A percentile compares a stretch with the other conserved stretches of the same genome.
phyloP scores from a whole-genome alignment of 768 basidiomycete genomes.

The Sistotremastrum niveocremeum region DNA sequence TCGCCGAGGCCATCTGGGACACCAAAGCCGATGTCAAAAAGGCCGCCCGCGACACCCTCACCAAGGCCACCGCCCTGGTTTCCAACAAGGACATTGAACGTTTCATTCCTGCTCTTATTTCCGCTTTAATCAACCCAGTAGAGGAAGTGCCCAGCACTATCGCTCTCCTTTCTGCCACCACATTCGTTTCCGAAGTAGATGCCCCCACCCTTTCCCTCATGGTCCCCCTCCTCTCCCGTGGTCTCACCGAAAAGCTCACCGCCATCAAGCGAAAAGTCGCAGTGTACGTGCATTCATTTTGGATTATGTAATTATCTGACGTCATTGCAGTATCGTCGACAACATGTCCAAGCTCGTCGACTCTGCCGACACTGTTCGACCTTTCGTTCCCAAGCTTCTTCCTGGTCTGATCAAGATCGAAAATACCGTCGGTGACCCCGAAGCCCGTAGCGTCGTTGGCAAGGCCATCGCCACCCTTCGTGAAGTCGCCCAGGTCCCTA shows the following conservation, averaged over 20 bases:
- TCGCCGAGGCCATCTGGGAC: constrained; percentile 95
- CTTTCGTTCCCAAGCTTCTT: constrained; percentile 91
- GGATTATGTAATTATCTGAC: constrained; percentile 2
- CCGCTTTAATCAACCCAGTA: constrained; percentile 95
- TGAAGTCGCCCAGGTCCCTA: constrained; percentile 84
- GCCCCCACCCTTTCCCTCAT: constrained; percentile 94
- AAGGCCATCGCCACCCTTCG: constrained; percentile 93
- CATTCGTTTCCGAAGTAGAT: constrained; percentile 99
- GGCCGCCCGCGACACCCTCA: constrained; percentile 87
- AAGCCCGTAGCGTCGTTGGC: constrained; percentile 85
- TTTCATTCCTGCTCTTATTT: constrained; percentile 96
- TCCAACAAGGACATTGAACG: constrained; percentile 98
- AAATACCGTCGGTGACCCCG: constrained; percentile 90
- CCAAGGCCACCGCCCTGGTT: constrained; percentile 85
- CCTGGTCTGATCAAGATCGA: constrained; percentile 95
- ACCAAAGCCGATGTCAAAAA: constrained; percentile 99
- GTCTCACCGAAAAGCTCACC: constrained; percentile 87
- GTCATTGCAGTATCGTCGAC: constrained; percentile 62
- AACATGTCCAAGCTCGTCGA: constrained; percentile 99
- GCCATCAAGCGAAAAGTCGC: constrained; percentile 96
- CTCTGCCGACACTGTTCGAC: constrained; percentile 86
- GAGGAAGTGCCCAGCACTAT: constrained; percentile 98
- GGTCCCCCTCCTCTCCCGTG: constrained; percentile 91
- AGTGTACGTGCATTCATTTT: constrained; percentile 46
- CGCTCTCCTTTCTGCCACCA: constrained; percentile 90